A percentile compares a stretch with the other conserved stretches of the same genome.
Conservation (phyloP, 2,329 filamentous ascomycete genomes). For the Talaromyces sp. region DNA sequence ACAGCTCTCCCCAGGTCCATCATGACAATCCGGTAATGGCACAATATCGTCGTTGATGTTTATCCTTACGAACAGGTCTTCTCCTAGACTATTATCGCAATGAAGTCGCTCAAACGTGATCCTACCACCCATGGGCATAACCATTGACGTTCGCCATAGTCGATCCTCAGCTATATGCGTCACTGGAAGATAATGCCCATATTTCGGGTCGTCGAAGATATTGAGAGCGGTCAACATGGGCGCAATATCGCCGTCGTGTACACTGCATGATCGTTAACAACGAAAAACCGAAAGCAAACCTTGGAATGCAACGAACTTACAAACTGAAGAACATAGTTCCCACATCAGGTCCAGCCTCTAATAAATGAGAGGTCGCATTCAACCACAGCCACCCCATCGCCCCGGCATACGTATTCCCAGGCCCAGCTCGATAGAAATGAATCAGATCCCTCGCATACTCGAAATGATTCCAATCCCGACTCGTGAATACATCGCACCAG, state of each 20-base stretch:
- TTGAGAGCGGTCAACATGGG: slow-evolving; percentile 55
- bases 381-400: slow-evolving; percentile 60
- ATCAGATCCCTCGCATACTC: slow-evolving; percentile 60
- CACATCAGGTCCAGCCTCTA: slow-evolving; percentile 45
- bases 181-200: slow-evolving; percentile 46
- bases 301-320: slow-evolving; percentile 33
- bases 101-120: slow-evolving; percentile 55
- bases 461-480: slow-evolving; percentile 55
- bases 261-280: slow-evolving; percentile 30
- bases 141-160: slow-evolving; percentile 55
- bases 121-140: slow-evolving; percentile 59
- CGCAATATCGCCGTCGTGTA: slow-evolving; percentile 60
- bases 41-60: slow-evolving; percentile 60
- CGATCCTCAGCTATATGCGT: slow-evolving; percentile 46
- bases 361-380: slow-evolving; percentile 54
- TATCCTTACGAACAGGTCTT: slow-evolving; percentile 47
- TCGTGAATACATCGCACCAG: slow-evolving; percentile 59
- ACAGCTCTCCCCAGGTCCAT: slow-evolving; percentile 51
- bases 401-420: slow-evolving; percentile 55
- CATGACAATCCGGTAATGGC: slow-evolving; percentile 48
- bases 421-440: slow-evolving; percentile 60
- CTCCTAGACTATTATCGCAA: slow-evolving; percentile 33
- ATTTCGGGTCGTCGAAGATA: slow-evolving; percentile 44
- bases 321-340: slow-evolving; percentile 59
- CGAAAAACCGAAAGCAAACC: not conserved